A percentile compares a stretch with the other conserved stretches of the same genome.
Evolutionary conservation across 2,329 filamentous ascomycete species (phyloP).

Genomic region (Alternaria triticimaculans): DNA sequence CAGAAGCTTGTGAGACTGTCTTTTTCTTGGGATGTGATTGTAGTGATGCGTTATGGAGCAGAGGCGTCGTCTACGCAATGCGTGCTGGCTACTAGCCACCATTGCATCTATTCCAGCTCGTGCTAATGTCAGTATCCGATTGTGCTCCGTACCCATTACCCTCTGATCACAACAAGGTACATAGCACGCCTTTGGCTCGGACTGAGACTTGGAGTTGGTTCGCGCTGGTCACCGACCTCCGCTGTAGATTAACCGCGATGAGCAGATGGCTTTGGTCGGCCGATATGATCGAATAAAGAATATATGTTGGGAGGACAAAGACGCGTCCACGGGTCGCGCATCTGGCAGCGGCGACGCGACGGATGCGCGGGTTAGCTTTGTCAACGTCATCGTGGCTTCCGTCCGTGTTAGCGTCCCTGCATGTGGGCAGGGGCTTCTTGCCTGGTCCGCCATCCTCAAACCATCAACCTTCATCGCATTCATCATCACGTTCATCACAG

Average conservation of each 20-base stretch:
- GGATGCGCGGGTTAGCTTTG: background rate
- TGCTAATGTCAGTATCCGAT: too few species aligned
- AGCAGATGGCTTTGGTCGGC: too few species aligned
- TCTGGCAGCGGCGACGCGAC: background rate
- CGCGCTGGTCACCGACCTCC: too few species aligned
- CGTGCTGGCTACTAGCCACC: too few species aligned
- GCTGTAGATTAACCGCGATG: too few species aligned
- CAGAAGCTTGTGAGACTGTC: accelerated
- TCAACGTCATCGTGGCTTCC: background rate
- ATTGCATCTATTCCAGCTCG: too few species aligned
- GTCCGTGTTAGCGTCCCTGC: background rate
- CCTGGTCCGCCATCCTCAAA: background rate
- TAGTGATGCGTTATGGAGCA: background rate
- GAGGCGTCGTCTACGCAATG: too few species aligned
- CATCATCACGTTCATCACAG: background rate
- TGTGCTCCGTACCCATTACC: too few species aligned
- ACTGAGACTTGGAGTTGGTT: too few species aligned
- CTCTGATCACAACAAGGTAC: too few species aligned
- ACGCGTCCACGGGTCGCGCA: background rate
- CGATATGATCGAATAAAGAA: accelerated
- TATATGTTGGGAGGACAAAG: background rate
- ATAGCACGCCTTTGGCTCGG: too few species aligned
- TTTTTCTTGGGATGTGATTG: accelerated
- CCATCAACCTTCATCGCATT: background rate
- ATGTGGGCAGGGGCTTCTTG: background rate